A percentile compares a stretch with the other conserved stretches of the same genome.
phyloP scores from a whole-genome alignment of 768 basidiomycete species.

The Rhodotorula paludigena region DNA sequence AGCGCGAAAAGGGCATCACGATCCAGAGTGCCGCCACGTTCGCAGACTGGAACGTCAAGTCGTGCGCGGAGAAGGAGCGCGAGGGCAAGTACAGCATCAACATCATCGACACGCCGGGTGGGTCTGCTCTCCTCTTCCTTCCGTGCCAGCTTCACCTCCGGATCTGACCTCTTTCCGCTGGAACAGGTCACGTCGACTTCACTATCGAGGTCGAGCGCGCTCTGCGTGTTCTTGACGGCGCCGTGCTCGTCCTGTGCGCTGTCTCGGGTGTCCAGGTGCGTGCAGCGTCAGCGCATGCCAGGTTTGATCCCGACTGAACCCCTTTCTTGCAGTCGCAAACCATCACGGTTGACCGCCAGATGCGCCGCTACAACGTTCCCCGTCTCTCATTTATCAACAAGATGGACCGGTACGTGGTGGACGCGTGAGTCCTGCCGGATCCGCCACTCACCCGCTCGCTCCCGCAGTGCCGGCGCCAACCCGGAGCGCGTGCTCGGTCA shows the following conservation, averaged over 20 bases:
- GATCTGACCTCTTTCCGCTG: neutral
- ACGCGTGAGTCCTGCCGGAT: too few species aligned
- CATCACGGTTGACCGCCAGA: constrained; percentile 97
- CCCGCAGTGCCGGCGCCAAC: constrained; percentile 80
- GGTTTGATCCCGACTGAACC: neutral
- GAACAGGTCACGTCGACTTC: constrained; percentile 91
- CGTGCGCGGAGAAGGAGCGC: constrained; percentile 49
- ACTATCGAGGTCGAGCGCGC: constrained; percentile 99
- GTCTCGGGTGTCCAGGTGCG: constrained; percentile 89
- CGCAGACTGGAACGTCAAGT: constrained; percentile 74
- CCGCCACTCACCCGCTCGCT: neutral
- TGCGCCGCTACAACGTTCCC: constrained; percentile 93
- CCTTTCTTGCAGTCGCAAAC: constrained; percentile 71
- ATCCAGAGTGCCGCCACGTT: constrained; percentile 98
- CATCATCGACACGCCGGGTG: constrained; percentile 97
- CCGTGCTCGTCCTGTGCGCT: constrained; percentile 90
- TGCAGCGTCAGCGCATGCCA: neutral
- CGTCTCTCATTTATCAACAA: constrained; percentile 96
- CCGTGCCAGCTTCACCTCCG: neutral
- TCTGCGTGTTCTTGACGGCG: constrained; percentile 90
- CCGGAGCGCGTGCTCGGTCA: constrained; percentile 92
- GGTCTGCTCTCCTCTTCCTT: constrained; percentile 29
- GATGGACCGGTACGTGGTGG: constrained; percentile 74
- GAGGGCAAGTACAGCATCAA: constrained; percentile 83
- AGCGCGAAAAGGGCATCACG: constrained; percentile 97